Evolutionary conservation across 441 rosid species (phyloP), one percentile per base, ranked within the genome.

Genomic region (Populus hybrid): DNA sequence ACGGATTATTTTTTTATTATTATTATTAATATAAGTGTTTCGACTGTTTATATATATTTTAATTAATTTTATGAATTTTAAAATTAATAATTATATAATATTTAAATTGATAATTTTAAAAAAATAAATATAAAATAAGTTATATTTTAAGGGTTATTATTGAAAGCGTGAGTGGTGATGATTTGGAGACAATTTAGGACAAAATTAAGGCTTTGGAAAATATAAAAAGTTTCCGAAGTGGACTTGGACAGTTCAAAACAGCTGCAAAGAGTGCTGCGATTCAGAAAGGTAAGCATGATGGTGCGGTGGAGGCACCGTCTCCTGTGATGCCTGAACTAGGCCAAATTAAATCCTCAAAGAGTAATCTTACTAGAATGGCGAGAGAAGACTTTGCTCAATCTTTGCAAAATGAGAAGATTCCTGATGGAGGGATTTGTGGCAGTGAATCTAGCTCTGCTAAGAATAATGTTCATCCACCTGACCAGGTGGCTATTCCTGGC

Each of bases 191-290:
- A 9, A 78, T 87, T 81, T 84, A 79, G 86, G 93, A 79, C 80
- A 84, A 76, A 89, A n/a, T n/a, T n/a, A n/a, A 83, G 84, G 99
- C 99, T 12, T 73, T 95, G 80, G 95, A 90, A 85, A 95, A 92
- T 78, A 83, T 92, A 1, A 90, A 79, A 83, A 89, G 84, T 80
- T 89, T 92, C 74, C 89, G 90, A 46, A 92, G 87, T 50, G 86
- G 81, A 77, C 89, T 89, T 64, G 91, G 86, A 57, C 84, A 81
- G 24, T 30, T 16, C 38, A 82, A 79, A 35, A 78, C 61, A 73
- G 83, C 70, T 77, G 20, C 75, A 28, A 77, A 63, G 18, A 38
- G 42, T 57, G 72, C 72, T 57, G 28, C 66, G 67, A 73, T 34
- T 83, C 42, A 32, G 66, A 83, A 82, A 69, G 85, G 83, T 74